These are phyloP conservation scores for Plectosphaerella cucumerina DNA, from an alignment of 2,329 filamentous ascomycete species.

Conservation along the genomic window DNA sequence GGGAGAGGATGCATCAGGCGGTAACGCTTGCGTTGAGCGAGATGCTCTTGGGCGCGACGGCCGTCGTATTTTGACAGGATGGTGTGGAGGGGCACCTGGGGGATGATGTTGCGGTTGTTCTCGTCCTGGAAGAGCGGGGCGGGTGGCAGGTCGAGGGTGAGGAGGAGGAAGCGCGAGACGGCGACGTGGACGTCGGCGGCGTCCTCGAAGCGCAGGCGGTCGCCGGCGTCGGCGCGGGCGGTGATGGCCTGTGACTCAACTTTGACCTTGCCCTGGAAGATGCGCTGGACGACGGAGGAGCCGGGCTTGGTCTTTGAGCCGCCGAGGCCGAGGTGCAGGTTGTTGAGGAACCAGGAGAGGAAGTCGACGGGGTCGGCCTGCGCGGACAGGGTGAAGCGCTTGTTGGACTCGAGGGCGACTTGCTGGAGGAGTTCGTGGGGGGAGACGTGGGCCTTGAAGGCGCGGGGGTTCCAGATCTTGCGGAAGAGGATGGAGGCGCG, in stretches of 20 bases:
- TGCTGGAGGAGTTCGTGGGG: slow-evolving; percentile 97
- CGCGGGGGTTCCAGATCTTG: slow-evolving; percentile 96
- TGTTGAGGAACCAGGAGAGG: slow-evolving; percentile 95
- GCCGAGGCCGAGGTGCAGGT: slow-evolving; percentile 85
- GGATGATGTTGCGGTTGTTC: slow-evolving; percentile 92
- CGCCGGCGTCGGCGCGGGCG: slow-evolving; percentile 79
- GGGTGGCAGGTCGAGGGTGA: slow-evolving; percentile 88
- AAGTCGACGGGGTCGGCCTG: slow-evolving; percentile 98
- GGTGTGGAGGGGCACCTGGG: slow-evolving; percentile 76
- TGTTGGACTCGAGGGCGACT: slow-evolving; percentile 82
- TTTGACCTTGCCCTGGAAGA: slow-evolving; percentile 89
- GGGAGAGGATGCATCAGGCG: slow-evolving; percentile 86
- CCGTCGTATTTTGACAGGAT: slow-evolving; percentile 94
- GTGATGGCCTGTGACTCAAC: slow-evolving; percentile 94
- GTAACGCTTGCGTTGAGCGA: slow-evolving; percentile 84
- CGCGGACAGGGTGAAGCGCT: slow-evolving; percentile 83
- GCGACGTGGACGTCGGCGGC: slow-evolving; percentile 76
- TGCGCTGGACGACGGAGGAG: slow-evolving; percentile 81
- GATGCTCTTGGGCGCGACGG: slow-evolving; percentile 77
- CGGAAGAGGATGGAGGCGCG: slow-evolving; percentile 85
- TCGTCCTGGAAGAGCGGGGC: slow-evolving; percentile 96
- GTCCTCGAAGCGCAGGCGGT: slow-evolving; percentile 90
- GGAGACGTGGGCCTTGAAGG: slow-evolving; percentile 95
- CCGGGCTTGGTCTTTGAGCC: slow-evolving; percentile 83
- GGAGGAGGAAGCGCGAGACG: slow-evolving; percentile 76